Percentiles rank a stretch among this genome's conserved stretches.
Evolutionary conservation across 2,329 filamentous ascomycete species (phyloP).

Genomic region (Lecanosticta acicola): DNA sequence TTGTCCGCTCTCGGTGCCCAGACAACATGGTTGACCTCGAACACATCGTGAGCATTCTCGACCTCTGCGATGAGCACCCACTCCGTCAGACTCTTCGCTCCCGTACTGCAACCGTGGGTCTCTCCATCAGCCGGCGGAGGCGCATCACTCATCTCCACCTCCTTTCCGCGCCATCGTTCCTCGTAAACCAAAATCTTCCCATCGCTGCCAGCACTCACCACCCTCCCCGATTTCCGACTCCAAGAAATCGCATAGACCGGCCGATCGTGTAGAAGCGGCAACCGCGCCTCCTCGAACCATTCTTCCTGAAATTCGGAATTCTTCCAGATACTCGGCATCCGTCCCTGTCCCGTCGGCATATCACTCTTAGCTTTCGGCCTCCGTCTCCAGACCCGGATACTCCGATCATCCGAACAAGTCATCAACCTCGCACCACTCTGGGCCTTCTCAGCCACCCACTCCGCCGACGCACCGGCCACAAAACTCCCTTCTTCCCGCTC

Average conservation of each 20-base stretch:
- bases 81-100: conserved; percentile 37
- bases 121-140: conserved; percentile 13
- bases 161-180: conserved; percentile 48
- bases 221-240: conserved; percentile 68
- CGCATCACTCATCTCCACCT: conserved; percentile 21
- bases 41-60: conserved; percentile 77
- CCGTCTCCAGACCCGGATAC: conserved; percentile 72
- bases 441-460: conserved; percentile 35
- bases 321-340: conserved; percentile 86
- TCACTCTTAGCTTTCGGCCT: conserved; percentile 50
- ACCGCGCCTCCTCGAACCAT: conserved; percentile 70
- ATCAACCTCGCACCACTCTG: conserved; percentile 56
- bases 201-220: conserved; percentile 88
- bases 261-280: conserved; percentile 70
- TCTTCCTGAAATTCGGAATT: conserved; percentile 66
- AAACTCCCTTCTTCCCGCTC: conserved; percentile 12
- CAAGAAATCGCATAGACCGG: conserved; percentile 81
- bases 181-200: conserved; percentile 73
- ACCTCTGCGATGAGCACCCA: conserved; percentile 70
- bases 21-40: conserved; percentile 85
- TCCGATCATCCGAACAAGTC: conserved; percentile 80
- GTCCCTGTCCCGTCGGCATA: conserved; percentile 45
- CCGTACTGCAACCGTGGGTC: conserved; percentile 1
- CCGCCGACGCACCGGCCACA: conserved; percentile 27
- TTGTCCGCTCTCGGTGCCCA: conserved; percentile 79